Base-by-base conservation (phyloP, 2,329 filamentous ascomycete genomes). In the Metarhizium guizhouense region DNA sequence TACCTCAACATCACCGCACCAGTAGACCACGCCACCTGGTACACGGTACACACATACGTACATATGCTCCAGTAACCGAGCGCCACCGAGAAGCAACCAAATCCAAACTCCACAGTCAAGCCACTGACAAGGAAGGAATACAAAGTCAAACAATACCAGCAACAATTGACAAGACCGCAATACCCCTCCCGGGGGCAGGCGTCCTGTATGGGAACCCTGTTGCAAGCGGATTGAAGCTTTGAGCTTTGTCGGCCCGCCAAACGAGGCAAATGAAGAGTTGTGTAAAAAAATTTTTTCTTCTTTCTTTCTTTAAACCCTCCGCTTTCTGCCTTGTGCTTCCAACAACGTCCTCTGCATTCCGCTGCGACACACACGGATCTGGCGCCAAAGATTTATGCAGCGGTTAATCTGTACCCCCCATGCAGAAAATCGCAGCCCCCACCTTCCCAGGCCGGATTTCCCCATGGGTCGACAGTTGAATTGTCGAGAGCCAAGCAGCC, bases 361-460 rank as follows among this genome's bases (percentile, higher is more conserved):
- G 25, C 34, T 20, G 51, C 50, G 7, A 43, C 50, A 53, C 40
- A 30, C 20, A 32, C 40, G 18, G 51, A 53, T 53, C 40, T 53
- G 51, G 45, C 51, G 51, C 51, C 51, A 53, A 47, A 40, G 42
- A 38, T 30, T 53, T 36, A 20, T 53, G 51, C 51, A 53, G 51
- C 42, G 45, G 51, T 51, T 18, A 43, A 52, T 52, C 51, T 52
- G 25, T 45, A 52, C 32, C 18, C 25, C 38, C 51, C 40, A 47
- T 53, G 51, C 42, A 47, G 25, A 30, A 40, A n/a, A 14, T 6
- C 20, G 20, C n/a, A 47, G 40, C 42, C 51, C 51, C 51, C 51
- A 53, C 51, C 51, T 53, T 53, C 51, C 42, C 34, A 20, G 25
- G n/a, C 51, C 42, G 29, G 51, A 16, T 32, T 45, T 53, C 51